Evolutionary conservation across 768 basidiomycete genomes (phyloP).

Genomic region (Coprinopsis sp.): DNA sequence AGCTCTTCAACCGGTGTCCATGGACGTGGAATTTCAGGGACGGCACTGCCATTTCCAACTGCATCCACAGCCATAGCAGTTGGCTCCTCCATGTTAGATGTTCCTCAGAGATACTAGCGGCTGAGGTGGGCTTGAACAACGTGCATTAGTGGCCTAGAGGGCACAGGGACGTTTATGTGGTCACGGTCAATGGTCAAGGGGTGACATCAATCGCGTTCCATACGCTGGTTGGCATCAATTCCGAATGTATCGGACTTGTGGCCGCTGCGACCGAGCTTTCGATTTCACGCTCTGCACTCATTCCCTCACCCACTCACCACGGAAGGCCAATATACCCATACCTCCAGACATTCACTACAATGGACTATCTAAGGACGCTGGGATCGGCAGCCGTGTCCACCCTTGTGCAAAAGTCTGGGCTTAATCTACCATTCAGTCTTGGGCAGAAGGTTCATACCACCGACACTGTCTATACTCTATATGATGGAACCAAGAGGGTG

Average conservation of each 20-base stretch:
- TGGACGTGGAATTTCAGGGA: conserved; percentile 10
- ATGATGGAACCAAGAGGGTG: conserved; percentile 88
- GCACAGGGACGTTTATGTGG: no score
- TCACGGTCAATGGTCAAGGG: no score
- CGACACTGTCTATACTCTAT: conserved; percentile 77
- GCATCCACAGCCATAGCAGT: conserved; percentile 5
- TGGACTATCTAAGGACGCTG: conserved; percentile 81
- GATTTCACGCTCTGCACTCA: no score
- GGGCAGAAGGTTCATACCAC: conserved; percentile 66
- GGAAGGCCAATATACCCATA: neutral
- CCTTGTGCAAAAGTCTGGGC: conserved; percentile 89
- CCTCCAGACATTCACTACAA: conserved; percentile 21
- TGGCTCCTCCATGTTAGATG: conserved; percentile 1
- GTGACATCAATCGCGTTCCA: no score
- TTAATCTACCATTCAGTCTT: conserved; percentile 83
- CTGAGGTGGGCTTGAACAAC: no score
- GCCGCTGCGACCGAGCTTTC: no score
- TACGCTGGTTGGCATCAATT: no score
- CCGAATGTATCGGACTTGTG: no score
- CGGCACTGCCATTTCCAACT: neutral
- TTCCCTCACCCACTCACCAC: no score
- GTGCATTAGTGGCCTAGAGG: no score
- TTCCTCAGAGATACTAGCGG: no score
- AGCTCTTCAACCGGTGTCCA: conserved; percentile 49
- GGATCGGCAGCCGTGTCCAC: conserved; percentile 85